These are phyloP conservation scores for Ophiostoma triangulosporum DNA, from an alignment of 2,329 filamentous ascomycete genomes.

Conservation along the genomic window DNA sequence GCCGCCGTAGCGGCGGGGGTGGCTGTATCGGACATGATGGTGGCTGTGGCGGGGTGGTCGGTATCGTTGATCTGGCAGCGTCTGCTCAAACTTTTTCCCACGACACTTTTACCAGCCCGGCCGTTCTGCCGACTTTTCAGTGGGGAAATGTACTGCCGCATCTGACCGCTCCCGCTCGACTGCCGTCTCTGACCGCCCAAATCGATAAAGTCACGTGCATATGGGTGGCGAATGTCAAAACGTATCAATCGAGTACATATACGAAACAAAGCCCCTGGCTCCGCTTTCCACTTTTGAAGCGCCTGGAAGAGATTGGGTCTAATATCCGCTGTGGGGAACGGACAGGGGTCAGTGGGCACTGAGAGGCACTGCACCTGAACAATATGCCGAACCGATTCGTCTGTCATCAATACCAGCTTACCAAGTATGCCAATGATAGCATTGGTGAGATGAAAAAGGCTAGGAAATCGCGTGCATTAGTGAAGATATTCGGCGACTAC, in stretches of 20 bases:
- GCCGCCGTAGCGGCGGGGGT: constrained; percentile 23
- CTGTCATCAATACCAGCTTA: no score
- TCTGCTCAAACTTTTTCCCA: neutral
- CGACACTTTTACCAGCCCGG: no score
- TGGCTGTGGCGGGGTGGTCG: neutral
- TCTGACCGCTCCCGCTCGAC: neutral
- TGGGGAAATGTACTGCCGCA: neutral
- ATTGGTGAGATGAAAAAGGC: no score
- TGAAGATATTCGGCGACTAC: no score
- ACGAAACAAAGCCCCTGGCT: neutral
- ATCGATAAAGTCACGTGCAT: neutral
- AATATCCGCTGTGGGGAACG: constrained; percentile 9
- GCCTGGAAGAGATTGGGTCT: constrained; percentile 7
- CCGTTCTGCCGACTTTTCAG: constrained; percentile 4
- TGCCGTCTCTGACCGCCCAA: constrained; percentile 9
- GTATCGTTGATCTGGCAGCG: neutral
- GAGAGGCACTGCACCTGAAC: no score
- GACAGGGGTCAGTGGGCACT: no score
- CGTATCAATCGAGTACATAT: no score
- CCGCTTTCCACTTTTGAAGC: neutral
- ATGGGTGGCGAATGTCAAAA: no score
- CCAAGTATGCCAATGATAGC: no score
- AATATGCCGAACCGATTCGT: no score
- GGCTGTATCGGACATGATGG: constrained; percentile 30
- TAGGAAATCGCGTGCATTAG: no score